Evolutionary conservation across 164 flowering plant species (phyloP).

Genomic region (Hamamelis virginiana): DNA sequence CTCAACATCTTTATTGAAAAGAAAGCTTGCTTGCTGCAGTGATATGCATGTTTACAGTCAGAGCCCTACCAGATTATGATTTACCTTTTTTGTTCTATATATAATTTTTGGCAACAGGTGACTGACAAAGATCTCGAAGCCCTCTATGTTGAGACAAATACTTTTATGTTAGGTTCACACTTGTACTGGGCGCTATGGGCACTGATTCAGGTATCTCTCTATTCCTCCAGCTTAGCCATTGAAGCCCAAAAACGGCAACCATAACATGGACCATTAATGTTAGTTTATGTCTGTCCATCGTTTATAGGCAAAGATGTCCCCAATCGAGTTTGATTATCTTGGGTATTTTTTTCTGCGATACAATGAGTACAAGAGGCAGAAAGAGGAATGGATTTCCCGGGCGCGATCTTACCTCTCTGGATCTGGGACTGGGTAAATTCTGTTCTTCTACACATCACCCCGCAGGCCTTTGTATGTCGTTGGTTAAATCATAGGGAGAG

Average conservation of each 20-base stretch:
- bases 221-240: not conserved
- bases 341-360: constrained; percentile 90
- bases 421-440: constrained; percentile 8
- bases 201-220: constrained; percentile 67
- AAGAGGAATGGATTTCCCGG: constrained; percentile 42
- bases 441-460: not conserved
- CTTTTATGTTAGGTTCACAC: constrained; percentile 77
- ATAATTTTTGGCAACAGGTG: constrained; percentile 54
- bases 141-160: constrained; percentile 77
- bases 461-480: constrained; percentile 9
- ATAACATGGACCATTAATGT: not conserved
- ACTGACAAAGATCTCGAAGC: constrained; percentile 62
- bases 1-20: not conserved
- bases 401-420: constrained; percentile 49
- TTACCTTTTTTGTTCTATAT: too few relatives aligned
- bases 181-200: constrained; percentile 97
- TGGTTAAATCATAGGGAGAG: constrained; percentile 10
- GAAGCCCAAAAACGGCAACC: constrained; percentile 2
- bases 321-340: constrained; percentile 87
- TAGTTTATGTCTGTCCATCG: not conserved
- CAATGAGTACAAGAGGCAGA: constrained; percentile 71
- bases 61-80: not conserved
- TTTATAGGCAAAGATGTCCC: constrained; percentile 82
- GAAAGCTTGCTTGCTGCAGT: not conserved
- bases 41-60: not conserved